phyloP scores from a whole-genome alignment of 1,284 basidiomycete species.

The Boletus sp. region DNA sequence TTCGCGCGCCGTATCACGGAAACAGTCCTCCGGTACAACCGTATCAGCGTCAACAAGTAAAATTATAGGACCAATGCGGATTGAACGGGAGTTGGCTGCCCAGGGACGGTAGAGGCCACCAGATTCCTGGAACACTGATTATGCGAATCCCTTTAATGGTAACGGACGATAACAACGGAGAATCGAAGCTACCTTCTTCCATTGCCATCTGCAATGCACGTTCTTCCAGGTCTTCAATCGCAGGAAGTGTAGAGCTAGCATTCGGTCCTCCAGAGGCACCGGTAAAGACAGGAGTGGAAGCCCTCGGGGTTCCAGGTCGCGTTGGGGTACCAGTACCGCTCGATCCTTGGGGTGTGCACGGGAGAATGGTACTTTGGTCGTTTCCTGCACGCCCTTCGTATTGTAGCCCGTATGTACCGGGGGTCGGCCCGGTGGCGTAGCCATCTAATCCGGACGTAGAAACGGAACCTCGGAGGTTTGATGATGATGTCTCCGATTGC shows the following conservation, averaged over 20 bases:
- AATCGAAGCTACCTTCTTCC: conserved; percentile 47
- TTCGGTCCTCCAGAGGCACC: conserved; percentile 10
- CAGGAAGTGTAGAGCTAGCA: conserved; percentile 21
- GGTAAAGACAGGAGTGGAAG: conserved; percentile 14
- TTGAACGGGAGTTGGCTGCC: conserved; percentile 57
- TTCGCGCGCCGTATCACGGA: conserved; percentile 81
- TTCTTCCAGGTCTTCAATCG: conserved; percentile 61
- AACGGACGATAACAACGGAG: not conserved
- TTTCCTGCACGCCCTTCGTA: conserved; percentile 29
- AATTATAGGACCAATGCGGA: conserved; percentile 62
- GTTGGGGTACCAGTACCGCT: conserved; percentile 25
- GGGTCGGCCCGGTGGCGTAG: conserved; percentile 15
- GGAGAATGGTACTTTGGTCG: conserved; percentile 24
- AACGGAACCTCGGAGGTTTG: conserved; percentile 23
- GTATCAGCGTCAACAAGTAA: conserved; percentile 80
- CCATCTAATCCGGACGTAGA: conserved; percentile 22
- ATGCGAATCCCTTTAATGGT: conserved; percentile 4
- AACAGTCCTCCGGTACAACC: conserved; percentile 81
- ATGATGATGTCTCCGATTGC: conserved; percentile 31
- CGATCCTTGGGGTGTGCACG: conserved; percentile 11
- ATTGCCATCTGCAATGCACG: conserved; percentile 61
- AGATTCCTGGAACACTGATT: conserved; percentile 47
- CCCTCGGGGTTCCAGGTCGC: conserved; percentile 23
- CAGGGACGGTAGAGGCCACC: conserved; percentile 56
- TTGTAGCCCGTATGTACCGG: conserved; percentile 29